A percentile compares a stretch with the other conserved stretches of the same genome.
phyloP scores from a whole-genome alignment of 2,329 filamentous ascomycete genomes.

The Davidsoniella neocaledoniae region DNA sequence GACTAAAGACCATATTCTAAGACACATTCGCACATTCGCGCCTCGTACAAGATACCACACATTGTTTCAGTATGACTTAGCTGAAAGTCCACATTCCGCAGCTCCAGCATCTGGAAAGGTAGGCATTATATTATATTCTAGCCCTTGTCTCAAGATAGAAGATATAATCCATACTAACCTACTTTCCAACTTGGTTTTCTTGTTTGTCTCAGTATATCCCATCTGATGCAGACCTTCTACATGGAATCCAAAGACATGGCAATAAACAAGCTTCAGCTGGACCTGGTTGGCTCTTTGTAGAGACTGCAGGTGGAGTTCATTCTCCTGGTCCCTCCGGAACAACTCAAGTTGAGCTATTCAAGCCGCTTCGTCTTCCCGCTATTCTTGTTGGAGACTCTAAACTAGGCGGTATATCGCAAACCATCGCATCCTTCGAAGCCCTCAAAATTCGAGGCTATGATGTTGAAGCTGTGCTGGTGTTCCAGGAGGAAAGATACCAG shows the following conservation, averaged over 20 bases:
- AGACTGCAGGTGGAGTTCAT: slow-evolving; percentile 70
- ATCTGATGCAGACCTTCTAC: slow-evolving; percentile 33
- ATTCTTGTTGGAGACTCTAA: slow-evolving; percentile 59
- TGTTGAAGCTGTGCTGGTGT: slow-evolving; percentile 51
- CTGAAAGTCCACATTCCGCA: slow-evolving; percentile 65
- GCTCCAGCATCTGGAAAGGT: slow-evolving; percentile 33
- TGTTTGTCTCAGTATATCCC: slow-evolving; percentile 26
- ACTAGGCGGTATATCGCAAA: slow-evolving; percentile 64
- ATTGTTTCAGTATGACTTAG: slow-evolving; percentile 54
- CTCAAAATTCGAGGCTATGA: slow-evolving; percentile 65
- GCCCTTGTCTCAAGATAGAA: neutral
- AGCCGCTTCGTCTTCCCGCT: slow-evolving; percentile 54
- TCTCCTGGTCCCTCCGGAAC: slow-evolving; percentile 62
- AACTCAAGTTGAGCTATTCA: slow-evolving; percentile 62
- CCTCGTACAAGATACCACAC: slow-evolving; percentile 32
- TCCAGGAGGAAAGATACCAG: slow-evolving; percentile 46
- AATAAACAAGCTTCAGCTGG: slow-evolving; percentile 24
- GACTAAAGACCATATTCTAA: slow-evolving; percentile 18
- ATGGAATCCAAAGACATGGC: slow-evolving; percentile 29
- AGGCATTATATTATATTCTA: neutral
- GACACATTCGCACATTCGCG: slow-evolving; percentile 46
- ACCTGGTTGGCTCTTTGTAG: slow-evolving; percentile 49
- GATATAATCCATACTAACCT: neutral
- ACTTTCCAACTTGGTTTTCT: neutral
- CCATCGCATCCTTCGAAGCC: slow-evolving; percentile 67